Conservation (phyloP, 306 rosid genomes). For the Vicia faba region DNA sequence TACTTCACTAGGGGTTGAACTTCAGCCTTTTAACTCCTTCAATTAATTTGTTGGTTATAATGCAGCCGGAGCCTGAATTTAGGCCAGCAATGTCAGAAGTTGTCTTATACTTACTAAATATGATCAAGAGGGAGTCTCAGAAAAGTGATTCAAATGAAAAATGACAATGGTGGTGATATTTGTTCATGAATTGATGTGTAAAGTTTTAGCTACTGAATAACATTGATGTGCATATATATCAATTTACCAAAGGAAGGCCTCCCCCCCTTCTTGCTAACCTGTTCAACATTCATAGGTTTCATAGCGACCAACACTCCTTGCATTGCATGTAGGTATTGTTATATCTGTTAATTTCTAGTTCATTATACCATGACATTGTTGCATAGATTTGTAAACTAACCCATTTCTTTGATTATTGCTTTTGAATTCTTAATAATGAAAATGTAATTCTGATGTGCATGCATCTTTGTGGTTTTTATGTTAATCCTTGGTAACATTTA, state of each 20-base stretch:
- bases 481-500: conserved; percentile 18
- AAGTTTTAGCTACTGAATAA: conserved; percentile 35
- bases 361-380: conserved; percentile 39
- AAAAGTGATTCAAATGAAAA: conserved; percentile 64
- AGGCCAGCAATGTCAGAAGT: conserved; percentile 96
- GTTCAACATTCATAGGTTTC: conserved; percentile 32
- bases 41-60: conserved; percentile 32
- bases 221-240: conserved; percentile 35
- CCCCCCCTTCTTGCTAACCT: conserved; percentile 41
- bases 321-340: too few relatives aligned
- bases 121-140: conserved; percentile 71
- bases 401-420: conserved; percentile 53
- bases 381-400: conserved; percentile 46
- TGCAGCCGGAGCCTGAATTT: conserved; percentile 88
- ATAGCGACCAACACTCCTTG: too few relatives aligned
- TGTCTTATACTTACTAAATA: conserved; percentile 75
- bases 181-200: conserved; percentile 34
- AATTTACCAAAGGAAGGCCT: conserved; percentile 27
- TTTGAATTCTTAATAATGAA: conserved; percentile 46
- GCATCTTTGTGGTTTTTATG: neutral
- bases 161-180: conserved; percentile 44
- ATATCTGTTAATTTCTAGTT: conserved; percentile 37
- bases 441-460: conserved; percentile 27
- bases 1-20: too few relatives aligned
- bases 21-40: neutral